Evolutionary conservation across 2,329 filamentous ascomycete genomes (phyloP).

Genomic region (Pseudocercospora macadamiae): DNA sequence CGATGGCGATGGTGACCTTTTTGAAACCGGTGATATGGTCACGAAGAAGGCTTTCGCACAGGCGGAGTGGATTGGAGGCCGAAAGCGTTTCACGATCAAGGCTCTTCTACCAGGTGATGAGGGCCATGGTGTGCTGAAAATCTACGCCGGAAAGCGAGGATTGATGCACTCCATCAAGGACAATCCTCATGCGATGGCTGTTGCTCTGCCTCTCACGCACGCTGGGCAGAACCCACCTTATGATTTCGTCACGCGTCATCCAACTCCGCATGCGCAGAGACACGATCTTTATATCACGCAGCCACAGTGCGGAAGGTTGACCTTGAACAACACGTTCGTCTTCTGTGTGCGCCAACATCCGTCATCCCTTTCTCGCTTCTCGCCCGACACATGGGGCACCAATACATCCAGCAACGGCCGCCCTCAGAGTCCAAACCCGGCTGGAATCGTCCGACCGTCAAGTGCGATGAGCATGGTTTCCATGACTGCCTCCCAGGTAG

Average conservation of each 20-base stretch:
- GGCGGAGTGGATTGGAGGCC: slow-evolving; percentile 83
- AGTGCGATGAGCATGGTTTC: slow-evolving; percentile 65
- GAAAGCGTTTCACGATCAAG: slow-evolving; percentile 92
- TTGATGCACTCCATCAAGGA: slow-evolving; percentile 98
- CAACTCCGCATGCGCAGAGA: slow-evolving; percentile 94
- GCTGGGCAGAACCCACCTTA: slow-evolving; percentile 91
- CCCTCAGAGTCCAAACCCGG: slow-evolving; percentile 54
- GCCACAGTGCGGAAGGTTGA: slow-evolving; percentile 85
- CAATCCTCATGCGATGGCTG: slow-evolving; percentile 87
- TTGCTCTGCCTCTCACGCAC: slow-evolving; percentile 87
- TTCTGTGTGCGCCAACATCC: slow-evolving; percentile 95
- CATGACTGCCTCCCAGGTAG: slow-evolving; percentile 53
- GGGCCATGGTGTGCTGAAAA: slow-evolving; percentile 80
- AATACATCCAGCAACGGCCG: slow-evolving; percentile 40
- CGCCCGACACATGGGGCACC: slow-evolving; percentile 43
- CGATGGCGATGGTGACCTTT: slow-evolving; percentile 87
- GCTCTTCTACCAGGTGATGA: slow-evolving; percentile 89
- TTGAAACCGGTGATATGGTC: slow-evolving; percentile 86
- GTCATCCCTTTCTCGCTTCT: slow-evolving; percentile 56
- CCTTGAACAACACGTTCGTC: slow-evolving; percentile 96
- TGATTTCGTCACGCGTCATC: slow-evolving; percentile 89
- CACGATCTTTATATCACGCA: slow-evolving; percentile 97
- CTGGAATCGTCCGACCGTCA: slow-evolving; percentile 54
- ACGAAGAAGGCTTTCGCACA: slow-evolving; percentile 87
- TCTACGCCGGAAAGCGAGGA: slow-evolving; percentile 92